Evolutionary conservation across 108 stramenopile species (phyloP).

Genomic region (Cyclotella cryptica): DNA sequence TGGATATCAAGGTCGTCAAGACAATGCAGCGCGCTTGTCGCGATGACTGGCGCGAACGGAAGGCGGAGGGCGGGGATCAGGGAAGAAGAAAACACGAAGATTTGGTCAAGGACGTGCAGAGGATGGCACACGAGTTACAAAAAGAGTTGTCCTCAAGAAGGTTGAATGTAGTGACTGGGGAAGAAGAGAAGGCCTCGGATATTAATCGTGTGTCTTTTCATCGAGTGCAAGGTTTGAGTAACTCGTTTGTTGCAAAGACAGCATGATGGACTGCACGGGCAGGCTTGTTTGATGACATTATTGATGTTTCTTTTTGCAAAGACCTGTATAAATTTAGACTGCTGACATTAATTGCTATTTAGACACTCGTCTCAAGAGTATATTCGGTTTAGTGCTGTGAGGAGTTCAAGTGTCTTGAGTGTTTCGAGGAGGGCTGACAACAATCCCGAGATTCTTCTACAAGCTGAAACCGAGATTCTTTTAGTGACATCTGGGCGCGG

Average conservation of each 20-base stretch:
- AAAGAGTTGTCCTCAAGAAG: not conserved
- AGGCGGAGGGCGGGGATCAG: not conserved
- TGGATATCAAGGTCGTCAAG: slow-evolving; percentile 35
- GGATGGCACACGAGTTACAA: slow-evolving; percentile 14
- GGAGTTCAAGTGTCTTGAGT: too few relatives aligned
- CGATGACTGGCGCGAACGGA: slow-evolving; percentile 32
- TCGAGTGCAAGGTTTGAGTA: not conserved
- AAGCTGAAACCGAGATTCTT: too few relatives aligned
- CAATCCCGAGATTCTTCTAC: too few relatives aligned
- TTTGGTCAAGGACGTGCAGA: slow-evolving; percentile 30
- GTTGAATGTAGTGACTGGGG: not conserved
- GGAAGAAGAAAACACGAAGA: slow-evolving; percentile 20
- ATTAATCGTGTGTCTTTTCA: slow-evolving; percentile 2
- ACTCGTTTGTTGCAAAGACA: slow-evolving; percentile 10
- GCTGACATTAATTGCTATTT: too few relatives aligned
- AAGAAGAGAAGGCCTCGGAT: not conserved
- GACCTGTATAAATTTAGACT: not conserved
- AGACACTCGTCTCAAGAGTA: too few relatives aligned
- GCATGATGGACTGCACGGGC: not conserved
- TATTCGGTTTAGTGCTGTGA: too few relatives aligned
- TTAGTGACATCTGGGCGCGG: too few relatives aligned
- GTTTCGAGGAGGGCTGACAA: too few relatives aligned
- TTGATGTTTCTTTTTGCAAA: not conserved
- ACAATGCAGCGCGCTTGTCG: slow-evolving; percentile 38
- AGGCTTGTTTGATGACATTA: not conserved